phyloP scores from a whole-genome alignment of 2,329 filamentous ascomycete genomes.

The Apiospora marii region DNA sequence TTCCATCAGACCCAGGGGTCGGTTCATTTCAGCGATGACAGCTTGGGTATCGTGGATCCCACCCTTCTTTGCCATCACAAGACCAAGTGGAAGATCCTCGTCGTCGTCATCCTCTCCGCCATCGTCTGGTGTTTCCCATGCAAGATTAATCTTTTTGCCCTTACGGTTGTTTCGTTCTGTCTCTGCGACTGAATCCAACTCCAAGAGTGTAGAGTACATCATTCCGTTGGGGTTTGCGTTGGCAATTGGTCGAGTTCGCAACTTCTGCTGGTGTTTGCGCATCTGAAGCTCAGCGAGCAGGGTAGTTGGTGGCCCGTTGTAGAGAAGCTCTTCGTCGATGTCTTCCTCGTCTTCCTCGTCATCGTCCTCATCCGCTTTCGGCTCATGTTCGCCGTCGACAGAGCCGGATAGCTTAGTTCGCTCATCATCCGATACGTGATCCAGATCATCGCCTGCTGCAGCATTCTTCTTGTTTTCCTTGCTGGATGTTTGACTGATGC shows the following conservation, averaged over 20 bases:
- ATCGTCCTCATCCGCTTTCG: conserved; percentile 36
- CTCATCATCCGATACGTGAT: conserved; percentile 37
- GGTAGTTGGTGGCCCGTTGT: conserved; percentile 82
- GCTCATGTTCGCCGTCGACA: conserved; percentile 40
- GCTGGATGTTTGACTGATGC: conserved; percentile 35
- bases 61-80: conserved; percentile 74
- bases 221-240: conserved; percentile 76
- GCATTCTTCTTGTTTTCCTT: conserved; percentile 35
- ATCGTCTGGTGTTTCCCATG: conserved; percentile 73
- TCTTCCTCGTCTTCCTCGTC: conserved; percentile 53
- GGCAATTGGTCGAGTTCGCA: conserved; percentile 74
- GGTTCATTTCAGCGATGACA: conserved; percentile 62
- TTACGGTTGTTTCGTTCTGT: conserved; percentile 79
- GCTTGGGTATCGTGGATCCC: conserved; percentile 56
- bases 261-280: conserved; percentile 87
- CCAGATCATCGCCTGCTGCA: conserved; percentile 23
- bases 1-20: conserved; percentile 79
- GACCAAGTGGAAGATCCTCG: conserved; percentile 81
- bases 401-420: conserved; percentile 36
- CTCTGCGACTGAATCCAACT: conserved; percentile 90
- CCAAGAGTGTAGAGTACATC: conserved; percentile 87
- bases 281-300: conserved; percentile 91
- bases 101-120: conserved; percentile 39
- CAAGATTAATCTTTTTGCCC: conserved; percentile 80
- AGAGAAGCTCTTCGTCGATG: conserved; percentile 58